Base-by-base conservation (phyloP, 139 green algal species). In the Chlorella sp. region DNA sequence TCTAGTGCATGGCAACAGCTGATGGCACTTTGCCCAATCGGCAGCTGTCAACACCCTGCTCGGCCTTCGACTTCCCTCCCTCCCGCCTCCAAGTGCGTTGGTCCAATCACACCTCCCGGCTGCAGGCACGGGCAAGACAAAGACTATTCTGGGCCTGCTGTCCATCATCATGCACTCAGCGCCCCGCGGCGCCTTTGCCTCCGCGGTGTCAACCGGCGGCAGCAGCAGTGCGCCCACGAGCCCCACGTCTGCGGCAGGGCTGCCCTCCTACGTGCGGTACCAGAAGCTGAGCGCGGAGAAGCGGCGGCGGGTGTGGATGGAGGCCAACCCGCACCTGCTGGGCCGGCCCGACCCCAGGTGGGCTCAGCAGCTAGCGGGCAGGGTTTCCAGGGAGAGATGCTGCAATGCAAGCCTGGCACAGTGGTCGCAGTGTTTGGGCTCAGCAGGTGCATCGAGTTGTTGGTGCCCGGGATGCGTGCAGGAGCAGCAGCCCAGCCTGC, bases 91-190 rank as follows among this genome's bases (percentile, higher is more conserved):
- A n/a, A n/a, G n/a, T n/a, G n/a, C n/a, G n/a, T n/a, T n/a, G n/a
- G n/a, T n/a, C n/a, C n/a, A n/a, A n/a, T n/a, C n/a, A n/a, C n/a
- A n/a, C n/a, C n/a, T n/a, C n/a, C n/a, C n/a, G n/a, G n/a, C n/a
- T n/a, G n/a, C 70, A 76, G 70, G 70, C 70, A 68, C 75, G 48
- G 51, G 40, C 81, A 98, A 99, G 90, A 99, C 96, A 1, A 93
- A 92, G 76, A 98, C 95, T 73, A 97, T 98, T 81, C 76, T 96
- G 76, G 94, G 92, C 64, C 90, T 97, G 84, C 89, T 98, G n/a
- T 95, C 89, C 68, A 92, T 97, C 76, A 90, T 99, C 51, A 94
- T 98, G 90, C 93, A 98, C 89, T 88, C 90, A 0, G 90, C 94
- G 41, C 91, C 93, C 30, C 89, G 90, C 36, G 82, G 87, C 60